A percentile compares a stretch with the other conserved stretches of the same genome.
phyloP scores from a whole-genome alignment of 257 asterid genomes.

The Petunia secreta region DNA sequence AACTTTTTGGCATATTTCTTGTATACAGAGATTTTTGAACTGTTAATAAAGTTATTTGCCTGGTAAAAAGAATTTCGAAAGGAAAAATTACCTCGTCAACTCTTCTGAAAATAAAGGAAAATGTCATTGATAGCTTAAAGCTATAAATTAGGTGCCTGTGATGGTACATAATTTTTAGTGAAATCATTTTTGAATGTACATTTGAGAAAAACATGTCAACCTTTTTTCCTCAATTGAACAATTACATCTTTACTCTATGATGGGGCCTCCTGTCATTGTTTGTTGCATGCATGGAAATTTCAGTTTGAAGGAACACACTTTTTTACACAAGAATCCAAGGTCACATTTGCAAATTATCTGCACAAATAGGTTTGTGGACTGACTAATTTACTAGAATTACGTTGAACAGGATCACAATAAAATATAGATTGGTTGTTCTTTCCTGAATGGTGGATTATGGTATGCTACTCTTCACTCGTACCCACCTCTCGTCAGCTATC shows the following conservation, averaged over 20 bases:
- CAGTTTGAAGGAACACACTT: background rate
- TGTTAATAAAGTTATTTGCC: too few relatives aligned
- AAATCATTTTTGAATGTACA: background rate
- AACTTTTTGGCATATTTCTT: too few relatives aligned
- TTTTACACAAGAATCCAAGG: background rate
- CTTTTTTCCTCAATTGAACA: background rate
- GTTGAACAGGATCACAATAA: background rate
- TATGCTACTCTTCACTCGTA: slow-evolving; percentile 2
- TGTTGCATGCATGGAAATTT: background rate
- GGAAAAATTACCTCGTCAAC: background rate
- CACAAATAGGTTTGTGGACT: background rate
- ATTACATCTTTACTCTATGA: background rate
- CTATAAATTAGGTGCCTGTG: background rate
- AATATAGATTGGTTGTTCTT: background rate
- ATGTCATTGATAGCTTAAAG: background rate
- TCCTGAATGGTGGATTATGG: background rate
- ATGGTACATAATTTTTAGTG: background rate
- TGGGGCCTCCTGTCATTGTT: background rate
- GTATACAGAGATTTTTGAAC: too few relatives aligned
- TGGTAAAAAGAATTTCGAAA: background rate
- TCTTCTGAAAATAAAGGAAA: background rate
- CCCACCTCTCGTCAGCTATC: background rate
- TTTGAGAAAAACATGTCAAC: background rate
- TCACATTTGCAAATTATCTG: slow-evolving; percentile 13
- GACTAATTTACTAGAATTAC: background rate